Conservation (phyloP, 345 rosid species). For the Citrus maxima region DNA sequence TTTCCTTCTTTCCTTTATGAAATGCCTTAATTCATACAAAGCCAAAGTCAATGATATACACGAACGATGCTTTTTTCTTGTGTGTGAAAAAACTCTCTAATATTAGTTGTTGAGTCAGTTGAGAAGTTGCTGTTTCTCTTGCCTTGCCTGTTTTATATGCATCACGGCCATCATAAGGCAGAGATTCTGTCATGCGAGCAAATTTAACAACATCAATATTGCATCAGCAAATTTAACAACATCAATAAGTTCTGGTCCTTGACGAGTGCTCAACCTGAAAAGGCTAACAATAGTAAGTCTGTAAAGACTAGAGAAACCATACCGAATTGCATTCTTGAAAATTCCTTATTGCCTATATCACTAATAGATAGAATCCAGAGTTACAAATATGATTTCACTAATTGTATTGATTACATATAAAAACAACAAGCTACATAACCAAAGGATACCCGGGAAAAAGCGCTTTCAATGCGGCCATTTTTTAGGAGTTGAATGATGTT, state of each 20-base stretch:
- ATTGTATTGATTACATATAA: background rate
- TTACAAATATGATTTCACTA: background rate
- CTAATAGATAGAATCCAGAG: background rate
- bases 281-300: background rate
- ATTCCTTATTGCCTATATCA: background rate
- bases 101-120: too few relatives aligned
- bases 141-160: too few relatives aligned
- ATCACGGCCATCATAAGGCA: too few relatives aligned
- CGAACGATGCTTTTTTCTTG: too few relatives aligned
- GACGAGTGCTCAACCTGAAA: slow-evolving; percentile 24
- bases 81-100: too few relatives aligned
- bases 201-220: too few relatives aligned
- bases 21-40: too few relatives aligned
- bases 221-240: too few relatives aligned
- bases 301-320: background rate
- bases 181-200: too few relatives aligned
- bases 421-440: background rate
- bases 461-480: slow-evolving; percentile 7
- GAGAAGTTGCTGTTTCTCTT: too few relatives aligned
- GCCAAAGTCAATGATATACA: too few relatives aligned
- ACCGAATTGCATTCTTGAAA: background rate
- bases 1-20: too few relatives aligned
- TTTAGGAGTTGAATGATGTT: slow-evolving; percentile 21
- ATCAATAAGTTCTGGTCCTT: slow-evolving; percentile 23
- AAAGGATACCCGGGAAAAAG: slow-evolving; percentile 15